phyloP scores from a whole-genome alignment of 192 early-diverging fungal species.

The Spizellomyces punctatus region DNA sequence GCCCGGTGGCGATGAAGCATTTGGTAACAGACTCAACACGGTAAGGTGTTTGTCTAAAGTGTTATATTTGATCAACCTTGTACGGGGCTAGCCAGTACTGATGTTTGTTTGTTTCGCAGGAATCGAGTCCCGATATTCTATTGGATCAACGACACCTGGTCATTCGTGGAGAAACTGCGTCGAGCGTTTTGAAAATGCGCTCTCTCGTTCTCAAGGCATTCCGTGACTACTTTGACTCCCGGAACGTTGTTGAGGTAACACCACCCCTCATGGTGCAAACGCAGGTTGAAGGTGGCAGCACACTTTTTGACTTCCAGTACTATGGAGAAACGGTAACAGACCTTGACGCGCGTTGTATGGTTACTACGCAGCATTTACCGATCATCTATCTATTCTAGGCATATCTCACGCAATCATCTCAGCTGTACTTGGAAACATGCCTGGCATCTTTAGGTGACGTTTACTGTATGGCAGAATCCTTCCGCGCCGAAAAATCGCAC shows the following conservation, averaged over 20 bases:
- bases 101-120: slow-evolving; percentile 27
- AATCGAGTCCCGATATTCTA: slow-evolving; percentile 84
- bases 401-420: slow-evolving; percentile 97
- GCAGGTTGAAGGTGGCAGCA: slow-evolving; percentile 96
- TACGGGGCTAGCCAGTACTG: no score
- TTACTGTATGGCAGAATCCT: slow-evolving; percentile 95
- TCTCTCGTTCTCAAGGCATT: slow-evolving; percentile 87
- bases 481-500: slow-evolving; percentile 96
- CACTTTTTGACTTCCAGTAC: slow-evolving; percentile 94
- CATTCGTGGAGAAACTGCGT: slow-evolving; percentile 89
- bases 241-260: slow-evolving; percentile 84
- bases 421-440: slow-evolving; percentile 97
- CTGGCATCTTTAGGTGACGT: slow-evolving; percentile 95
- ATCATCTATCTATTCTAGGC: slow-evolving; percentile 47
- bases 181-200: slow-evolving; percentile 85
- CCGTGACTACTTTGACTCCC: slow-evolving; percentile 89
- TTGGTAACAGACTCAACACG: slow-evolving; percentile 85
- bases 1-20: slow-evolving; percentile 91
- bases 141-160: slow-evolving; percentile 96
- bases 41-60: slow-evolving; percentile 28
- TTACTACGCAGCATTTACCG: neutral
- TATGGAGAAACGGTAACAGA: slow-evolving; percentile 80
- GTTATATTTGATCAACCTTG: neutral
- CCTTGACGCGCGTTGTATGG: neutral
- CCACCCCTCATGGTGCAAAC: slow-evolving; percentile 99